A percentile compares a stretch with the other conserved stretches of the same genome.
Evolutionary conservation across 2,329 filamentous ascomycete genomes (phyloP).

Genomic region (Pseudogymnoascus sp.): DNA sequence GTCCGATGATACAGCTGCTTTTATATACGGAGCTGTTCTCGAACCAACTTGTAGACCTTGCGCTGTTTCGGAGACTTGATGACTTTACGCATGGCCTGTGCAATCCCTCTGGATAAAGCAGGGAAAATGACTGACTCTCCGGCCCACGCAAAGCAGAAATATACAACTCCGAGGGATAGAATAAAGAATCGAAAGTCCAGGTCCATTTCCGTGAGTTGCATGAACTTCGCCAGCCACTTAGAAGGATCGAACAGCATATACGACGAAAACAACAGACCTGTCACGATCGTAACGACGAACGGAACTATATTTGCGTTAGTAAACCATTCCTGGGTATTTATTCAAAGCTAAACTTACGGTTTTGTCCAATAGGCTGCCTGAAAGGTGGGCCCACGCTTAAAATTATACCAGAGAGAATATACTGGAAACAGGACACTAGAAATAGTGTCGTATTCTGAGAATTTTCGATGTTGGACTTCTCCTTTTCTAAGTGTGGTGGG

Average conservation of each 20-base stretch:
- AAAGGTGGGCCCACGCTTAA: constrained; percentile 89
- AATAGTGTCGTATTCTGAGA: constrained; percentile 92
- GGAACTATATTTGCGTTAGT: constrained; percentile 50
- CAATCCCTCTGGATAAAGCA: constrained; percentile 59
- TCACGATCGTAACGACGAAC: constrained; percentile 69
- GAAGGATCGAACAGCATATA: constrained; percentile 79
- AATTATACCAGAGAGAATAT: constrained; percentile 82
- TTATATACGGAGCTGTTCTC: constrained; percentile 51
- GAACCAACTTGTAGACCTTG: constrained; percentile 80
- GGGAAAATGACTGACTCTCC: constrained; percentile 68
- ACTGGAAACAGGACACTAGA: constrained; percentile 86
- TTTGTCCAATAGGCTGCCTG: constrained; percentile 69
- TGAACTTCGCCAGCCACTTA: constrained; percentile 59
- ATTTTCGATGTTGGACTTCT: constrained; percentile 81
- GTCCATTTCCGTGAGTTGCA: constrained; percentile 79
- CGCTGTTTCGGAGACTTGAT: constrained; percentile 62
- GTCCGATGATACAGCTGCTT: neutral
- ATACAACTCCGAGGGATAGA: constrained; percentile 59
- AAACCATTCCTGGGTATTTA: constrained; percentile 9
- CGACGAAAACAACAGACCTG: constrained; percentile 58
- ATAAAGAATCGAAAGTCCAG: constrained; percentile 66
- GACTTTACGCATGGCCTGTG: constrained; percentile 50
- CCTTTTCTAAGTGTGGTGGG: constrained; percentile 66
- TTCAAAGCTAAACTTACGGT: constrained; percentile 50
- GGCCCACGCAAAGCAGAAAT: constrained; percentile 61